A percentile compares a stretch with the other conserved stretches of the same genome.
phyloP scores from a whole-genome alignment of 192 early-diverging fungal genomes.

The Rhizophagus sp. region DNA sequence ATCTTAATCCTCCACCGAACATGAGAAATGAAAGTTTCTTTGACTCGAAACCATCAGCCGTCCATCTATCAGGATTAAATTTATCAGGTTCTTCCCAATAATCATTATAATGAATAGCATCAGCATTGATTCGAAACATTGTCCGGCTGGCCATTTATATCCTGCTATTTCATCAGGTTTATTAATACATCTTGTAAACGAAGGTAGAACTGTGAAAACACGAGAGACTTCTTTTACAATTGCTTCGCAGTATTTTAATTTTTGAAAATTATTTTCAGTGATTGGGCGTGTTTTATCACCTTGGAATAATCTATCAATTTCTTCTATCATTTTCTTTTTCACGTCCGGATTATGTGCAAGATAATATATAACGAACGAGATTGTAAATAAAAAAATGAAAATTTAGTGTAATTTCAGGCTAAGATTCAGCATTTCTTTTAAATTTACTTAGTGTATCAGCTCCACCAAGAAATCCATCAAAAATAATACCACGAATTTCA shows the following conservation, averaged over 20 bases:
- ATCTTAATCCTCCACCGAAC: conserved; percentile 7
- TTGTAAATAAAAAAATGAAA: not conserved
- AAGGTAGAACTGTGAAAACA: not conserved
- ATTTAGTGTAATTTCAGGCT: too few species aligned
- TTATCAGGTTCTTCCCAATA: not conserved
- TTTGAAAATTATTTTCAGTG: not conserved
- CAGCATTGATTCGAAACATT: not conserved
- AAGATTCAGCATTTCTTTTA: not conserved
- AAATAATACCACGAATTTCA: conserved; percentile 1
- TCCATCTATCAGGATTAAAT: not conserved
- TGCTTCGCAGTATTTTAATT: conserved; percentile 17
- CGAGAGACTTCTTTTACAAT: conserved; percentile 1
- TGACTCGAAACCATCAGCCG: not conserved
- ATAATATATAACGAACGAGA: conserved; percentile 12
- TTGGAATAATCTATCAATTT: conserved; percentile 2
- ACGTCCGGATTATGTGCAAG: not conserved
- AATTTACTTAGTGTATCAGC: conserved; percentile 9
- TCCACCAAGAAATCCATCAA: not conserved
- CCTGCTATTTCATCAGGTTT: conserved; percentile 16
- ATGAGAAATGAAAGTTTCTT: not conserved
- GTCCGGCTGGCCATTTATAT: conserved; percentile 8
- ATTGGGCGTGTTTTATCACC: not conserved
- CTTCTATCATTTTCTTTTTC: not conserved
- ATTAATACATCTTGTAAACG: not conserved
- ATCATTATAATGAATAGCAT: not conserved